phyloP scores from a whole-genome alignment of 257 asterid genomes.

The Nicotiana obtusifolia region DNA sequence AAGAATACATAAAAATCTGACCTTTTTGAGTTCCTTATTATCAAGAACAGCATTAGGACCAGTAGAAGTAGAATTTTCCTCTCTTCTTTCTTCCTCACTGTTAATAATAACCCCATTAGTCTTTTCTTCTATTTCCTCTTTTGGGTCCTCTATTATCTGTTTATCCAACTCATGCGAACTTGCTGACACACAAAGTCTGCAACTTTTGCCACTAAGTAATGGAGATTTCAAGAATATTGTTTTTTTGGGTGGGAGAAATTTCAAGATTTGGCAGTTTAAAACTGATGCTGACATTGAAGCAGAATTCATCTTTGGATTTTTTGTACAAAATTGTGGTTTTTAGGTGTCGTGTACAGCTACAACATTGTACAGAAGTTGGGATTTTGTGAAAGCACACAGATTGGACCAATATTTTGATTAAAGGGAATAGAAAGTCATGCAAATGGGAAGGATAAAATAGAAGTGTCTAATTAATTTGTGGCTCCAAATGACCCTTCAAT shows the following conservation, averaged over 20 bases:
- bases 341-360: not conserved
- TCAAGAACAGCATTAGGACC: conserved; percentile 27
- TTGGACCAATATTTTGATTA: not conserved
- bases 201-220: conserved; percentile 13
- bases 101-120: not conserved
- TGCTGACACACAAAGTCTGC: conserved; percentile 33
- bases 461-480: not conserved
- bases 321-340: not conserved
- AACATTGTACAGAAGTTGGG: not conserved
- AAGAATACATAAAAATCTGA: not conserved
- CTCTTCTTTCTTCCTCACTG: conserved; percentile 21
- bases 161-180: conserved; percentile 47
- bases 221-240: conserved; percentile 8
- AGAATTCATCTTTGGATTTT: not conserved
- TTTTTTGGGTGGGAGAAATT: not conserved
- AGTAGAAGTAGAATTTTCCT: conserved; percentile 21
- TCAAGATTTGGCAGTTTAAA: conserved; percentile 2
- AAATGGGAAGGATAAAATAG: not conserved
- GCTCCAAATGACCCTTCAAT: not conserved
- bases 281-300: conserved; percentile 10
- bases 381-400: not conserved
- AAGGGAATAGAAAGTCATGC: not conserved
- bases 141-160: conserved; percentile 19
- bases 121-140: conserved; percentile 24
- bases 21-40: conserved; percentile 83